Evolutionary conservation across 2,329 filamentous ascomycete genomes (phyloP), one percentile per base, ranked within the genome.

Genomic region (Fusarium caatingaense): DNA sequence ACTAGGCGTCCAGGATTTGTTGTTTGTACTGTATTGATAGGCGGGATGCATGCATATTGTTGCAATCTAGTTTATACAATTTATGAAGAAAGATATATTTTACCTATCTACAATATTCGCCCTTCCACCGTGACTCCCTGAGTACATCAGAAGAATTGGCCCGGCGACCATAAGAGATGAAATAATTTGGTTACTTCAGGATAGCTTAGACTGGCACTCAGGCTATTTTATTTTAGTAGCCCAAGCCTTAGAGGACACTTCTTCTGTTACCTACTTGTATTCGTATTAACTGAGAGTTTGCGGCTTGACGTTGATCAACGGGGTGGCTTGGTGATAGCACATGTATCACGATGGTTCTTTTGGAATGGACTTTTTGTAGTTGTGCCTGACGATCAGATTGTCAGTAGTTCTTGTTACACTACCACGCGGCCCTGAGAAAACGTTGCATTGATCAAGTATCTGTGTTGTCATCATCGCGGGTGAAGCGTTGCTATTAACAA

Each of bases 1-100:
- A 64, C 60, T 45, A 68, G 72, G 72, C 72, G 72, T 74, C 71
- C 64, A 73, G 68, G 68, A 74, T 72, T 50, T 55, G 57, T 50
- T 49, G 61, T 74, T 20, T 51, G 23, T 53, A 51, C 20, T 51
- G 70, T 74, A 74, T 74, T 72, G 68, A 74, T 74, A 74, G 63
- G 56, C 65, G 71, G 70, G 70, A 70, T 70, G 65, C 72, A 66
- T 71, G 65, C 66, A 61, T 51, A 47, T 72, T 68, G 67, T 71
- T 74, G 58, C 63, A 70, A 73, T 74, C 59, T 72, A 69, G 50
- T 72, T 69, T 62, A 64, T 68, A 60, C 67, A 68, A 60, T 60
- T 70, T 59, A 71, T 64, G 55, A 68, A 68, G 54, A 65, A 37
- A 37, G 34, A 37, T 37, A 37, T 54, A 55, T 55, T 48, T 27